phyloP scores from a whole-genome alignment of 208 protist species.

The Lotmaria passim region DNA sequence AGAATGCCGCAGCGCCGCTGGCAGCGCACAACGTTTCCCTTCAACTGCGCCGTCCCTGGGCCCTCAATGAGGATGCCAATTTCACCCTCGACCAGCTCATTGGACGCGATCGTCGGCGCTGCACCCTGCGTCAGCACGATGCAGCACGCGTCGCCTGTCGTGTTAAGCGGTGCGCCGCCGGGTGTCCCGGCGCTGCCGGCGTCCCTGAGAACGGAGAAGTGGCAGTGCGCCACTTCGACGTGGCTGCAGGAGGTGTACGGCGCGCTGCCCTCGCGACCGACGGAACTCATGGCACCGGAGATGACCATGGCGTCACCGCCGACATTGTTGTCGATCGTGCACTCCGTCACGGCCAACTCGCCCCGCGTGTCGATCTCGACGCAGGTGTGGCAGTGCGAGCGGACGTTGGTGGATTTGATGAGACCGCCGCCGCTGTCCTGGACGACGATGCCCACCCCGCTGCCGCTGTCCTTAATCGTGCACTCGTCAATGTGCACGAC shows the following conservation, averaged over 20 bases:
- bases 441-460: constrained; percentile 73
- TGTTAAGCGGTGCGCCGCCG: constrained; percentile 8
- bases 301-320: constrained; percentile 67
- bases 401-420: constrained; percentile 57
- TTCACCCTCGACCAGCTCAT: constrained; percentile 75
- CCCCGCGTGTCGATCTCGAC: constrained; percentile 82
- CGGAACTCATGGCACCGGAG: constrained; percentile 41
- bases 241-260: constrained; percentile 42
- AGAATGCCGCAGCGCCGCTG: constrained; percentile 83
- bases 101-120: constrained; percentile 61
- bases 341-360: constrained; percentile 57
- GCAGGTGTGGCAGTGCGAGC: constrained; percentile 61
- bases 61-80: constrained; percentile 82
- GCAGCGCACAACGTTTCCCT: constrained; percentile 73
- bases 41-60: constrained; percentile 60
- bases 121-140: constrained; percentile 74
- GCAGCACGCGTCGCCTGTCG: constrained; percentile 50
- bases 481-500: constrained; percentile 56
- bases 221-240: constrained; percentile 64
- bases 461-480: constrained; percentile 71
- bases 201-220: constrained; percentile 56
- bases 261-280: constrained; percentile 21
- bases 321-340: constrained; percentile 61
- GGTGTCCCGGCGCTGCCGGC: neutral
- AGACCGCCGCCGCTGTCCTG: constrained; percentile 61